Percentiles rank a stretch among this genome's conserved stretches.
These are phyloP conservation scores for Neophaeococcomyces aloes DNA, from an alignment of 2,329 filamentous ascomycete species.

Conservation along the genomic window DNA sequence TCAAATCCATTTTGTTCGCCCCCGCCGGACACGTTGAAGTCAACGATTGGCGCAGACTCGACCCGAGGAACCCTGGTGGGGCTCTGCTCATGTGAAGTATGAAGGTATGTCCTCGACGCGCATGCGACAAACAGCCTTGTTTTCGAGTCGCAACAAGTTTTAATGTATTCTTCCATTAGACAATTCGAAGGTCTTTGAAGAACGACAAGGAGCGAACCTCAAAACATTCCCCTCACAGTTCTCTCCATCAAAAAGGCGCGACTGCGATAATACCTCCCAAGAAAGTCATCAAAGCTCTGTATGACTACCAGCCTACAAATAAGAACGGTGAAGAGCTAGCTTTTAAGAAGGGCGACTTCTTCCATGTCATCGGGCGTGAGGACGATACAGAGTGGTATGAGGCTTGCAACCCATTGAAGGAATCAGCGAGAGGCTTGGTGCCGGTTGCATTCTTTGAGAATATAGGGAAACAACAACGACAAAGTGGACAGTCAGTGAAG, in stretches of 20 bases:
- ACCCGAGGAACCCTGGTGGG: slow-evolving; percentile 1
- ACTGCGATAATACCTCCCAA: slow-evolving; percentile 85
- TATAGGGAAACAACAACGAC: slow-evolving; percentile 81
- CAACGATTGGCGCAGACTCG: slow-evolving; percentile 3
- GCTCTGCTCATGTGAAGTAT: slow-evolving; percentile 6
- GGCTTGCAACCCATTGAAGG: slow-evolving; percentile 86
- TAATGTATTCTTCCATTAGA: slow-evolving; percentile 39
- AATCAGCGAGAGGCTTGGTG: slow-evolving; percentile 78
- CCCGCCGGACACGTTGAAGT: slow-evolving; percentile 3
- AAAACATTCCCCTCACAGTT: slow-evolving; percentile 59
- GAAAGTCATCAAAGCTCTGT: slow-evolving; percentile 96
- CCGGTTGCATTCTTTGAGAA: slow-evolving; percentile 90
- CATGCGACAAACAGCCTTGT: neutral
- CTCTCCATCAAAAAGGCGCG: slow-evolving; percentile 73
- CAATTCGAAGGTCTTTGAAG: slow-evolving; percentile 79
- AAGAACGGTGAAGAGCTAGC: slow-evolving; percentile 61
- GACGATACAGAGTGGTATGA: slow-evolving; percentile 96
- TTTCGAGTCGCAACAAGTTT: neutral
- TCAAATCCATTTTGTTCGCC: slow-evolving; percentile 2
- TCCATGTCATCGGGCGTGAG: slow-evolving; percentile 89
- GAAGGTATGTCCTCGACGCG: slow-evolving; percentile 2
- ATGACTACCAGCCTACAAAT: slow-evolving; percentile 74
- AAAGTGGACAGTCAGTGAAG: slow-evolving; percentile 63
- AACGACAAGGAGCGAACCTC: slow-evolving; percentile 62
- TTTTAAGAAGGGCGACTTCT: slow-evolving; percentile 93